Percentiles rank a stretch among this genome's conserved stretches.
phyloP scores from a whole-genome alignment of 2,329 filamentous ascomycete genomes.

The Penicillium sp. region DNA sequence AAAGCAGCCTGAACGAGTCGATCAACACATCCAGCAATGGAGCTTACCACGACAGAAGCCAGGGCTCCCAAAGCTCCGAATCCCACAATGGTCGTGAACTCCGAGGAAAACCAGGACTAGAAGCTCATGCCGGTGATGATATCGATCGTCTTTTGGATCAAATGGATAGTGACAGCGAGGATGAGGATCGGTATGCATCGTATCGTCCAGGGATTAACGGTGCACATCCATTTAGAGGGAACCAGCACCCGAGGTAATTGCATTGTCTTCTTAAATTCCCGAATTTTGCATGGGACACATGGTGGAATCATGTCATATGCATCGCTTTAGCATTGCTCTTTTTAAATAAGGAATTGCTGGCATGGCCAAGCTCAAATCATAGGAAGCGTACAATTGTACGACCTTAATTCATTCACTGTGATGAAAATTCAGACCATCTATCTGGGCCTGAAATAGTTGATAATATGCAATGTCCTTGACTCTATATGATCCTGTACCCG shows the following conservation, averaged over 20 bases:
- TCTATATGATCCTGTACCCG: not conserved
- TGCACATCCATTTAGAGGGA: constrained; percentile 3
- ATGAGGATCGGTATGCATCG: constrained; percentile 21
- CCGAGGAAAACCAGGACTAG: constrained; percentile 17
- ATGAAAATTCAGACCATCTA: not conserved
- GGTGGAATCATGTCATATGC: not conserved
- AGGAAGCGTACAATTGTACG: not conserved
- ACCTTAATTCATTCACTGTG: not conserved
- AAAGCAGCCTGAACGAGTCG: constrained; percentile 23
- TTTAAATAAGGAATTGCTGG: not conserved
- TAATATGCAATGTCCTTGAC: constrained; percentile 2
- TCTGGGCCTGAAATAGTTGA: not conserved
- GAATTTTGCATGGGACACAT: not conserved
- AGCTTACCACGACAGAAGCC: constrained; percentile 8
- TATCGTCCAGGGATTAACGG: constrained; percentile 9
- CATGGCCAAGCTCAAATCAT: not conserved
- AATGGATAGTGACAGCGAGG: constrained; percentile 34
- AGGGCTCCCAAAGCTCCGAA: constrained; percentile 17
- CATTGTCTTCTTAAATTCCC: not conserved
- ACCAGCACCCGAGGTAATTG: constrained; percentile 8
- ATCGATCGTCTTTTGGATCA: constrained; percentile 37
- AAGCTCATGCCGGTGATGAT: constrained; percentile 32
- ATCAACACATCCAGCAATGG: constrained; percentile 10
- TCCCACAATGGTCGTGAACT: constrained; percentile 6
- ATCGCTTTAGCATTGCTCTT: not conserved